Base-by-base conservation (phyloP, 441 rosid genomes). In the Gossypium schwendimanii region DNA sequence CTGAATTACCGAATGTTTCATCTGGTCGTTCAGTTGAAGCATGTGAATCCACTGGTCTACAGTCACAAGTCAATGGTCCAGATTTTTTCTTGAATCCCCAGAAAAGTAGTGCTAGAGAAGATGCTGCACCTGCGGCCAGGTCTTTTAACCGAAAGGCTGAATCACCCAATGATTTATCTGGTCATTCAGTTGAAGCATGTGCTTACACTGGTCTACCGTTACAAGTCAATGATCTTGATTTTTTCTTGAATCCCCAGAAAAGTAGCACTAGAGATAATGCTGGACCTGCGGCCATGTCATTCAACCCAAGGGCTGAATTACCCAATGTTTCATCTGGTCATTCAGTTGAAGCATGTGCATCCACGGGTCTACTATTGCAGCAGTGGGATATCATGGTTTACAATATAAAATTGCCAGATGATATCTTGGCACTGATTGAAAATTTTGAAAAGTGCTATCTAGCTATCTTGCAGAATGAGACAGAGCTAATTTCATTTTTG, bases 71-170 rank as follows among this genome's bases (percentile, higher is more conserved):
- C 84, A 87, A 83, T 82, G 98, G 90, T 81, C 93, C 93, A 53
- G 88, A 82, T 31, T 91, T 91, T 78, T 91, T 91, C 91, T 84
- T 93, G 88, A 90, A 91, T 85, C 97, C 90, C 76, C 83, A 72
- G 66, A 89, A 89, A 83, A 83, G 79, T 74, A 81, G 69, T 74
- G 71, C 63, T 20, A 78, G 70, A 62, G 82, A 70, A 73, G 82
- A 78, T 80, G 63, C 66, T 53, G 82, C 71, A 72, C 72, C 77
- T 69, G 66, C 70, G 69, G 77, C 54, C 12, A 76, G 66, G 72
- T 79, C 74, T 59, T 68, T 68, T 49, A 50, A 62, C 57, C 64
- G 69, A 47, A 62, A 72, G 61, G 82, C 71, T 71, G 57, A 63
- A 69, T 75, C 26, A 79, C 76, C 77, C 47, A 53, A 79, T 84